Evolutionary conservation across 352 stramenopile genomes (phyloP).

Genomic region (Halophytophthora batemanensis): DNA sequence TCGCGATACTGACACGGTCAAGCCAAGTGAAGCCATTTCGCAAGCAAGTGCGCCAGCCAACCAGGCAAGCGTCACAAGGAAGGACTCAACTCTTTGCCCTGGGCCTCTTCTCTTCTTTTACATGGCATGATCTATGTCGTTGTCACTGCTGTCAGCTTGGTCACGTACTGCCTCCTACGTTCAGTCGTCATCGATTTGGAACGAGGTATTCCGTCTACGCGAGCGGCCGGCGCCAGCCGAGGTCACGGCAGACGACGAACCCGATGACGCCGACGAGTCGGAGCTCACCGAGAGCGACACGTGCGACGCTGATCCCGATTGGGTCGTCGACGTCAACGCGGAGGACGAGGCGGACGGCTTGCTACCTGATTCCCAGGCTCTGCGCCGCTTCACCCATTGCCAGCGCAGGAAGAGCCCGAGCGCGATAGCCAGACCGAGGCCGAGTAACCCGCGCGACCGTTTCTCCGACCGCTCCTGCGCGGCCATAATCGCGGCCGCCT

Average conservation of each 20-base stretch:
- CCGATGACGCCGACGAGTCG: constrained; percentile 15
- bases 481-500: constrained; percentile 26
- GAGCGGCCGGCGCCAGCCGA: constrained; percentile 19
- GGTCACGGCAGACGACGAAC: constrained; percentile 26
- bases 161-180: neutral
- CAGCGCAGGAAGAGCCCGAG: constrained; percentile 30
- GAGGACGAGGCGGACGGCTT: too few relatives aligned
- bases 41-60: too few relatives aligned
- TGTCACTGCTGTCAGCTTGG: too few relatives aligned
- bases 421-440: constrained; percentile 14
- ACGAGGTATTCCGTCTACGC: constrained; percentile 31
- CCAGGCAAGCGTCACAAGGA: too few relatives aligned
- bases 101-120: too few relatives aligned
- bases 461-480: constrained; percentile 19
- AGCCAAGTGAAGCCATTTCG: too few relatives aligned
- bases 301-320: constrained; percentile 16
- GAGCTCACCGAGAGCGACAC: constrained; percentile 20
- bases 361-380: constrained; percentile 15
- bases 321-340: constrained; percentile 3
- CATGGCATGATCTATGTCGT: constrained; percentile 16
- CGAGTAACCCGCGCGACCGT: constrained; percentile 18
- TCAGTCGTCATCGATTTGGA: constrained; percentile 34
- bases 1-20: too few relatives aligned
- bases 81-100: too few relatives aligned
- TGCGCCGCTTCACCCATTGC: constrained; percentile 29